These are phyloP conservation scores for Globisporangium okanoganense DNA, from an alignment of 352 stramenopile species.

Conservation along the genomic window DNA sequence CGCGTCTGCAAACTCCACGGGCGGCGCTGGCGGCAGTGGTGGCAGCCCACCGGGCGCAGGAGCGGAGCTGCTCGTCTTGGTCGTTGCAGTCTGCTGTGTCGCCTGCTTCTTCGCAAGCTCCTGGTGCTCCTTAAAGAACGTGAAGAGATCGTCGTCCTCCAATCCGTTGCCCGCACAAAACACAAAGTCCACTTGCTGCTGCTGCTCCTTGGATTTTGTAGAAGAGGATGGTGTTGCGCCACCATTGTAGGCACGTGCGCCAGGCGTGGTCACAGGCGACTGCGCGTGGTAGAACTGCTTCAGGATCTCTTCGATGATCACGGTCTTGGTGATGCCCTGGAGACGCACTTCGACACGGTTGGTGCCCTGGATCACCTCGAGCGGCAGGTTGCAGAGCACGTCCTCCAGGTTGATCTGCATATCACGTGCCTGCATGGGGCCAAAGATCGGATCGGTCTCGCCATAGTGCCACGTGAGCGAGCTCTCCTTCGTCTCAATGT, in stretches of 20 bases:
- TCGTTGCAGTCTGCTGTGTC: not conserved
- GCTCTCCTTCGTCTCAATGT: constrained; percentile 81
- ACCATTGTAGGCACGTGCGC: constrained; percentile 67
- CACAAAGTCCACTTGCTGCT: constrained; percentile 70
- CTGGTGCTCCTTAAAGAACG: constrained; percentile 74
- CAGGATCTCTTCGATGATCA: constrained; percentile 71
- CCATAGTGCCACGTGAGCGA: constrained; percentile 87
- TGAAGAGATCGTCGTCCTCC: constrained; percentile 85
- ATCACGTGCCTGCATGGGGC: constrained; percentile 83
- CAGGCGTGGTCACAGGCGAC: constrained; percentile 63
- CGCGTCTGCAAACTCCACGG: constrained; percentile 15
- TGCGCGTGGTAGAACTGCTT: constrained; percentile 27
- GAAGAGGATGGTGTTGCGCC: constrained; percentile 52
- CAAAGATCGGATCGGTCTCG: constrained; percentile 83
- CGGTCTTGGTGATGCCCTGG: constrained; percentile 70
- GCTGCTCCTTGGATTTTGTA: not conserved
- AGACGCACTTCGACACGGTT: constrained; percentile 77
- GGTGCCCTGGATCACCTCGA: constrained; percentile 86
- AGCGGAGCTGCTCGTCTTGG: not conserved
- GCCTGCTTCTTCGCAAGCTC: constrained; percentile 30
- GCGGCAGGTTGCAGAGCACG: constrained; percentile 70
- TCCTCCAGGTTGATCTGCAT: constrained; percentile 88
- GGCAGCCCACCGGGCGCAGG: constrained; percentile 9
- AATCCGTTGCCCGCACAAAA: constrained; percentile 83
- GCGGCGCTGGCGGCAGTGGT: constrained; percentile 11